phyloP scores from a whole-genome alignment of 225 moss, liverwort and hornwort genomes.

The Anthoceros angustus region DNA sequence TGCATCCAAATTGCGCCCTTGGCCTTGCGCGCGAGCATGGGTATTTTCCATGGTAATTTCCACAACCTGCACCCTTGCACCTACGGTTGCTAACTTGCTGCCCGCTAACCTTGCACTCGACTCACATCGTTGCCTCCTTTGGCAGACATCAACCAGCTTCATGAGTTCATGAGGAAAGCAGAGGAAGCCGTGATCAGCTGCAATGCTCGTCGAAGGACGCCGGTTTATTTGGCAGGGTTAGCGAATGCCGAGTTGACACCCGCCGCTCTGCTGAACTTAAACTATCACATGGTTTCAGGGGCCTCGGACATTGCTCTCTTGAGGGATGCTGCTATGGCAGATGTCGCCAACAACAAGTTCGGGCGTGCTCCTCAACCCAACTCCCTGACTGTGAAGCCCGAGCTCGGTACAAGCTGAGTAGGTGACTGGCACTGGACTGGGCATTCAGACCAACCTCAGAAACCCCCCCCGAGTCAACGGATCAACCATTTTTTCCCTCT shows the following conservation, averaged over 20 bases:
- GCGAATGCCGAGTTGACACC: slow-evolving; percentile 33
- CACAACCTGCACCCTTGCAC: too few relatives aligned
- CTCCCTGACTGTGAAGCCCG: slow-evolving; percentile 13
- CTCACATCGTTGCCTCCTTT: background rate
- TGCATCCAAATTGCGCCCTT: background rate
- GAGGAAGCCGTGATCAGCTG: slow-evolving; percentile 18
- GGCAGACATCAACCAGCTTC: background rate
- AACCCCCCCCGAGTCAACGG: too few relatives aligned
- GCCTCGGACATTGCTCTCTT: slow-evolving; percentile 27
- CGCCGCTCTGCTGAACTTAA: slow-evolving; percentile 35
- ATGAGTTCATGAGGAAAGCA: slow-evolving; percentile 21
- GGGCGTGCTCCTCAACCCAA: slow-evolving; percentile 19
- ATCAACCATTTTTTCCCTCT: too few relatives aligned
- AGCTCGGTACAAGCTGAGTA: too few relatives aligned
- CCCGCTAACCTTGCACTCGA: too few relatives aligned
- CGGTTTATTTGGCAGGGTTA: slow-evolving; percentile 27
- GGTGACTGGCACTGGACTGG: too few relatives aligned
- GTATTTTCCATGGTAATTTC: background rate
- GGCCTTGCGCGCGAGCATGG: background rate
- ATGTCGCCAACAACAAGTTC: slow-evolving; percentile 21
- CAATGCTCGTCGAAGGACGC: slow-evolving; percentile 13
- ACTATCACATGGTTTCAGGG: slow-evolving; percentile 50
- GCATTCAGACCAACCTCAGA: too few relatives aligned
- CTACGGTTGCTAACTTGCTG: too few relatives aligned
- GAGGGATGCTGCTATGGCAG: slow-evolving; percentile 29